Evolutionary conservation across 202 grass and related monocot genomes (phyloP), one percentile per base, ranked within the genome.

Genomic region (Zizania palustris): DNA sequence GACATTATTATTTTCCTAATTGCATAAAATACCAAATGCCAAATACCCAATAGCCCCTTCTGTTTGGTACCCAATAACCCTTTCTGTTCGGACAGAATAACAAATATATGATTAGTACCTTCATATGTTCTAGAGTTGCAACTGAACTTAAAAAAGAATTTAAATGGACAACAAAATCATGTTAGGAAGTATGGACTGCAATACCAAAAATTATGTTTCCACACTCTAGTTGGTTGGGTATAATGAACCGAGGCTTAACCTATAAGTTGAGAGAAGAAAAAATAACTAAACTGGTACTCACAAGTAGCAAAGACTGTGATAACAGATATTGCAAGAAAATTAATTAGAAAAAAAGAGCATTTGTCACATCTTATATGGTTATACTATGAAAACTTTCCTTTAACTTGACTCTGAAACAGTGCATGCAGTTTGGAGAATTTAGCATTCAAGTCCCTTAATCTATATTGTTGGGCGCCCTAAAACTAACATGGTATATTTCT

Each of bases 151-250:
- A n/a, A 10, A 62, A 63, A 7, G 20, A 73, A 45, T 71, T 45
- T 77, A 81, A 71, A 6, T 22, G 22, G 33, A 20, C 16, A 77
- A 66, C 36, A 71, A n/a, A 82, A 58, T 58, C n/a, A 35, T 62
- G 11, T 18, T 65, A 81, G 38, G 49, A 15, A 53, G 16, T 53
- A 53, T 14, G 16, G 39, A 45, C 14, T 53, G 65, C 7, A 64
- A 81, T 88, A 97, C 95, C 91, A 71, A 97, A 97, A 22, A 88
- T 93, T 75, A 97, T 79, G 80, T 94, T 92, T 39, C 87, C 91
- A 80, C 87, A 90, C 60, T 97, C 89, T 43, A 97, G 65, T 62
- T 90, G 91, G 68, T 85, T 88, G n/a, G 95, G 95, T 54, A 97
- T 84, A 35, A 90, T 72, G 85, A 88, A 90, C 42, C 59, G 76